These are phyloP conservation scores for Mallotus nudiflorus DNA, from an alignment of 345 rosid genomes.

Conservation along the genomic window DNA sequence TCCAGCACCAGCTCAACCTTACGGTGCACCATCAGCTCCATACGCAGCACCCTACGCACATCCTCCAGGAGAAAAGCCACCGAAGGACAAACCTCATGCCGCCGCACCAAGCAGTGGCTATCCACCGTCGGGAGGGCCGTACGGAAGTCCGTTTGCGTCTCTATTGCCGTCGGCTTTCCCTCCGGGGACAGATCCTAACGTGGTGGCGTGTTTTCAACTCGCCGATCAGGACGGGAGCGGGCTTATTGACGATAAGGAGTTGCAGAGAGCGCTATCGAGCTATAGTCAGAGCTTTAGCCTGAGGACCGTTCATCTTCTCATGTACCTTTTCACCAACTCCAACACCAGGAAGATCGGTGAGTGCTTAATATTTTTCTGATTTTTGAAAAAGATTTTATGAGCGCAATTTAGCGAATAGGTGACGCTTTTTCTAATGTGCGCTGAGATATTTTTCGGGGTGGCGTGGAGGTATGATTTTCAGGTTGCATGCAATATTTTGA, in stretches of 20 bases:
- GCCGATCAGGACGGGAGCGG: conserved; percentile 95
- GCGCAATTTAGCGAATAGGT: conserved; percentile 4
- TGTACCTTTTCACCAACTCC: conserved; percentile 77
- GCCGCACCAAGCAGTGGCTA: conserved; percentile 36
- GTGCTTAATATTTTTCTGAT: not conserved
- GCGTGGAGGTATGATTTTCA: no score
- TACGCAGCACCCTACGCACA: conserved; percentile 38
- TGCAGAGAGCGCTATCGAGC: conserved; percentile 79
- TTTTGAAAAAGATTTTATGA: not conserved
- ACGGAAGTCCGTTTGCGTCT: conserved; percentile 67
- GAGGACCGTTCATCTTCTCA: conserved; percentile 82
- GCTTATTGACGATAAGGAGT: conserved; percentile 80
- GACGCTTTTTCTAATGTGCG: not conserved
- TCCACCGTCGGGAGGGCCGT: conserved; percentile 35
- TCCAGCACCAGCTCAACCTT: conserved; percentile 25
- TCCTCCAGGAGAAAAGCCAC: conserved; percentile 51
- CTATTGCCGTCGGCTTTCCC: conserved; percentile 79
- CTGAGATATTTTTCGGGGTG: no score
- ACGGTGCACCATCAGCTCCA: conserved; percentile 44
- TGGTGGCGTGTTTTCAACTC: conserved; percentile 71
- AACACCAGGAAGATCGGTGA: conserved; percentile 78
- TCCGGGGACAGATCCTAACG: conserved; percentile 82
- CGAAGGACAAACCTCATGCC: conserved; percentile 59
- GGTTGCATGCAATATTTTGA: no score
- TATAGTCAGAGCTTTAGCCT: conserved; percentile 84